Conservation (phyloP, 2,329 filamentous ascomycete genomes). For the Arthrobotrys megalospora region DNA sequence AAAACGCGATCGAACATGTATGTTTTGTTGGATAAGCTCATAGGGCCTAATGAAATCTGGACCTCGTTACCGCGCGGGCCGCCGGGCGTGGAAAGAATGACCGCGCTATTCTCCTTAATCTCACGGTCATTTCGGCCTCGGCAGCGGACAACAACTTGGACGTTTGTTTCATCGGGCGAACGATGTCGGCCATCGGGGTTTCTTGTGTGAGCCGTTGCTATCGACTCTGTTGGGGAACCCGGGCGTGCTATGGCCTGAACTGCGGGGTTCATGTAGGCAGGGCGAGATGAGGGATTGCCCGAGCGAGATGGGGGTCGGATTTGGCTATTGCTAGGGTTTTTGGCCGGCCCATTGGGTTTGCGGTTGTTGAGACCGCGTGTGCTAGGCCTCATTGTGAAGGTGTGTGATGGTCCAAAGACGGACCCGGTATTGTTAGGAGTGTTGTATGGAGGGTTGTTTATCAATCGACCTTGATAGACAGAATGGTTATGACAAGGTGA, state of each 20-base stretch:
- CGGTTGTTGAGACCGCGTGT: slow-evolving; percentile 40
- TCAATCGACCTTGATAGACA: slow-evolving; percentile 9
- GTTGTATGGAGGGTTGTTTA: not conserved
- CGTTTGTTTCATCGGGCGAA: slow-evolving; percentile 88
- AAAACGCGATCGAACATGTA: slow-evolving; percentile 99
- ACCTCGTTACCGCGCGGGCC: slow-evolving; percentile 88
- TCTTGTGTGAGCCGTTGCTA: slow-evolving; percentile 72
- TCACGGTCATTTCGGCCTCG: slow-evolving; percentile 93
- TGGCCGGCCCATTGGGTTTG: slow-evolving; percentile 29
- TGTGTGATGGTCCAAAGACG: slow-evolving; percentile 37
- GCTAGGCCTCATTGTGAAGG: slow-evolving; percentile 40
- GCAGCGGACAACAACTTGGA: slow-evolving; percentile 96
- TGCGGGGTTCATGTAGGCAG: slow-evolving; percentile 57
- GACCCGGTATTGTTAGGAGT: slow-evolving; percentile 18
- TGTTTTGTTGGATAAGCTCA: slow-evolving; percentile 92
- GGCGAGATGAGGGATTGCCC: slow-evolving; percentile 41
- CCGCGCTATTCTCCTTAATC: slow-evolving; percentile 92
- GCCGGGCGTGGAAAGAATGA: slow-evolving; percentile 84
- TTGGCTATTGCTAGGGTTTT: not conserved
- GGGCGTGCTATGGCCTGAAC: slow-evolving; percentile 67
- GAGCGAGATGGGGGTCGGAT: slow-evolving; percentile 38
- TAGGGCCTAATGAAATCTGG: slow-evolving; percentile 91
- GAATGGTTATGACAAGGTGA: not conserved
- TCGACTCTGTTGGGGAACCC: slow-evolving; percentile 79
- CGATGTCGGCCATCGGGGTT: slow-evolving; percentile 68